These are phyloP conservation scores for Phascolomyces articulosus DNA, from an alignment of 371 early-diverging fungal species.

Conservation along the genomic window DNA sequence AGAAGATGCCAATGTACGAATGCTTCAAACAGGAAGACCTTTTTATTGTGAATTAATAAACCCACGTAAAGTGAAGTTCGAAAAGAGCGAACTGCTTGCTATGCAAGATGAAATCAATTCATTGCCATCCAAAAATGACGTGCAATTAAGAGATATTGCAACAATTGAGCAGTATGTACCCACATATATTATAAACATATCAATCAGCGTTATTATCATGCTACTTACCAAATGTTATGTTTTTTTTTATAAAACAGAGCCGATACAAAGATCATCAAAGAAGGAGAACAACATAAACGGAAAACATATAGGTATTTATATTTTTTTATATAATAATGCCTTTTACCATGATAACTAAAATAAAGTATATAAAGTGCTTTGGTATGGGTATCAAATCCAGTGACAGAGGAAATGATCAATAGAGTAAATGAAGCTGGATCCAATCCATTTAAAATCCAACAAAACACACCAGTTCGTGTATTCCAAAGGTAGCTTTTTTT, in stretches of 20 bases:
- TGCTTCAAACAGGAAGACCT: constrained; percentile 94
- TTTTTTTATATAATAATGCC: not conserved
- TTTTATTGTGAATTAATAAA: constrained; percentile 90
- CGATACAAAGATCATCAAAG: constrained; percentile 75
- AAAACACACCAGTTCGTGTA: constrained; percentile 96
- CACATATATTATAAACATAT: too few species aligned
- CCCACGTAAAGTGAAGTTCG: constrained; percentile 54
- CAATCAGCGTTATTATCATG: not conserved
- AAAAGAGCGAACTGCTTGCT: constrained; percentile 43
- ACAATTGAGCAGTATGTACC: constrained; percentile 34
- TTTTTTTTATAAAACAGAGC: too few species aligned
- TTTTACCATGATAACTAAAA: not conserved
- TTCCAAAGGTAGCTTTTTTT: constrained; percentile 70
- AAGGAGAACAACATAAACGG: constrained; percentile 83
- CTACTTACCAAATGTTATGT: too few species aligned
- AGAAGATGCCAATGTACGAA: constrained; percentile 97
- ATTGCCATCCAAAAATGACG: constrained; percentile 47
- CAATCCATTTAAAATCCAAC: constrained; percentile 69
- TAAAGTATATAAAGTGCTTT: constrained; percentile 48
- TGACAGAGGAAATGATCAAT: constrained; percentile 56
- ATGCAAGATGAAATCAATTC: constrained; percentile 63
- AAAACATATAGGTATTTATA: constrained; percentile 72
- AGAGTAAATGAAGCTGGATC: constrained; percentile 50
- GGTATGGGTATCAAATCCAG: constrained; percentile 68
- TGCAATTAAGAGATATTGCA: constrained; percentile 59